phyloP scores from a whole-genome alignment of 106 monocot genomes.

The Vanilla planifolia region DNA sequence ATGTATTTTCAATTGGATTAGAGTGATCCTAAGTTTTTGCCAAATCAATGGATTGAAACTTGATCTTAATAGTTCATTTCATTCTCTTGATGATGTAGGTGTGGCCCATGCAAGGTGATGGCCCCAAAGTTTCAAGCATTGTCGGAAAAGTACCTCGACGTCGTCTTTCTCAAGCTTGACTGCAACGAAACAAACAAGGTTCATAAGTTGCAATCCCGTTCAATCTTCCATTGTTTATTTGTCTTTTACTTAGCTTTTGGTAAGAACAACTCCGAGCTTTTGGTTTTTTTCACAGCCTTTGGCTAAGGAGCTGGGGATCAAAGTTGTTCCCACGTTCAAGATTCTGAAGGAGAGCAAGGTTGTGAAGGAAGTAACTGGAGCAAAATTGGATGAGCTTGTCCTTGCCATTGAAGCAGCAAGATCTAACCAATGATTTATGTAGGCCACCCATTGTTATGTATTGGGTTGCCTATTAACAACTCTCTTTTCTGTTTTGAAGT shows the following conservation, averaged over 20 bases:
- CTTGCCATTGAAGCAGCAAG: constrained; percentile 53
- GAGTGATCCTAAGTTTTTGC: too few species aligned
- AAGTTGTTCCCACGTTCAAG: constrained; percentile 86
- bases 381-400: constrained; percentile 72
- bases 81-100: constrained; percentile 37
- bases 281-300: constrained; percentile 31
- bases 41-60: not conserved
- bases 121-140: constrained; percentile 64
- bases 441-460: too few species aligned
- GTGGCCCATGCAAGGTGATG: constrained; percentile 87
- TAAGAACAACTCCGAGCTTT: too few species aligned
- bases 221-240: not conserved
- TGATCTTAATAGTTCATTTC: not conserved
- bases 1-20: too few species aligned
- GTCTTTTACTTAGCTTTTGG: not conserved
- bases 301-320: constrained; percentile 75
- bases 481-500: too few species aligned
- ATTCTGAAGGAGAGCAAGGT: constrained; percentile 70
- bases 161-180: constrained; percentile 85
- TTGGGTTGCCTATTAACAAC: too few species aligned
- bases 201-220: not conserved
- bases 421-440: constrained; percentile 20
- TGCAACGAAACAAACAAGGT: constrained; percentile 91
- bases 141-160: constrained; percentile 67
- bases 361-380: constrained; percentile 77